phyloP scores from a whole-genome alignment of 805 yeast genomes.

The Teunomyces aglyptinius region DNA sequence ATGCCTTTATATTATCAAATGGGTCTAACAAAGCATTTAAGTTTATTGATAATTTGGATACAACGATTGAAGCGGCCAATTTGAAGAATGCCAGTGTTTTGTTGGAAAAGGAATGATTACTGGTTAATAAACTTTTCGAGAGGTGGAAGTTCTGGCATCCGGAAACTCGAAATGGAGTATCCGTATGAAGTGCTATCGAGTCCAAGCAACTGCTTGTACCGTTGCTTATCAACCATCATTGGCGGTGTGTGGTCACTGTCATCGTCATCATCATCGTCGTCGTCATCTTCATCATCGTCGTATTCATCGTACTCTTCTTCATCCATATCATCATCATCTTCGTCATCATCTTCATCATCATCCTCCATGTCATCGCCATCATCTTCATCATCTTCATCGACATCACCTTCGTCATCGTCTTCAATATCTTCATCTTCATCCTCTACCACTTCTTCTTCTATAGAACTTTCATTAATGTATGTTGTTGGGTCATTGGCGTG shows the following conservation, averaged over 20 bases:
- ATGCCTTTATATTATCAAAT: conserved; percentile 32
- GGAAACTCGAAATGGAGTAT: background rate
- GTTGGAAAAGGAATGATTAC: conserved; percentile 44
- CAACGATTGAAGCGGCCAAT: conserved; percentile 70
- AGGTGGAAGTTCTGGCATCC: conserved; percentile 19
- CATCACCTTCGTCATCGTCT: background rate
- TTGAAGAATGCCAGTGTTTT: conserved; percentile 78
- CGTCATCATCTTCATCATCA: background rate
- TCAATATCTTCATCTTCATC: background rate
- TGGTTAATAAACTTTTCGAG: conserved; percentile 18
- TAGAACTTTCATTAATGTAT: background rate
- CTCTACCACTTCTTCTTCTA: conserved; percentile 4
- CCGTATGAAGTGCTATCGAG: background rate
- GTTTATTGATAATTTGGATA: conserved; percentile 56
- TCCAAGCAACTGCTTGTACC: conserved; percentile 17
- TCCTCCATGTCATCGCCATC: conserved; percentile 2
- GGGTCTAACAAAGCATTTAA: conserved; percentile 41
- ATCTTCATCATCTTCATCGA: background rate
- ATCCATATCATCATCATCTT: conserved; percentile 5
- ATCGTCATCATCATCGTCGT: conserved; percentile 10
- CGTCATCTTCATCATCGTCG: conserved; percentile 12
- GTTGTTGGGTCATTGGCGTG: background rate
- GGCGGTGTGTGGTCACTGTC: conserved; percentile 3
- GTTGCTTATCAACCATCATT: background rate
- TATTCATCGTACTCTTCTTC: conserved; percentile 11